Base-by-base conservation (phyloP, 2,329 filamentous ascomycete species). In the Colletotrichum truncatum region DNA sequence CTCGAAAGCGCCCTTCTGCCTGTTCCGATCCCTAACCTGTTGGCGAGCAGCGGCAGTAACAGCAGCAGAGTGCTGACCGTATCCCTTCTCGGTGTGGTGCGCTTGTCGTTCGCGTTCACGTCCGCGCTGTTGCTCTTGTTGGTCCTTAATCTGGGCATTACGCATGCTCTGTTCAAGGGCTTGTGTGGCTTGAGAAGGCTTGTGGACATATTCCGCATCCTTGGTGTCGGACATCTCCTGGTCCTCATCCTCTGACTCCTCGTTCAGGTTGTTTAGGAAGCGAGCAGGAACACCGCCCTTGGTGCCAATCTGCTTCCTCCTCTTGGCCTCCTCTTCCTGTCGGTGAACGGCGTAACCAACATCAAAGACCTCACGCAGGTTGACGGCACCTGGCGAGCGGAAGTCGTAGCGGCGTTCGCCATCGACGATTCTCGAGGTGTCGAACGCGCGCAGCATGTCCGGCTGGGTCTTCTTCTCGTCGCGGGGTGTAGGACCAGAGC, bases 281-380 rank as follows among this genome's bases (percentile, higher is more conserved):
- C 68, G 84, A 74, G 67, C 64, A 1, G 73, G 89, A 80, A 73
- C 90, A 76, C 81, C 91, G 83, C 72, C 91, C 87, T 84, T 94
- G 84, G 80, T 87, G 83, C 86, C 86, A 71, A 94, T 87, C 74
- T 97, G 93, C 78, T 97, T 97, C 69, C 93, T 89, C 57, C 94
- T 90, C 81, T 98, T 98, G 72, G 89, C 91, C 78, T 98, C 96
- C 76, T 99, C 96, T 78, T 98, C 96, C 78, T 98, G 94, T 48
- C 96, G 86, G 76, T 98, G 96, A 8, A 99, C 96, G 8, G 96
- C 95, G 73, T 99, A 99, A n/a, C 93, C 91, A 51, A 99, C 95
- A 73, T 99, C 96, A 70, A 99, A 99, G 3, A 98, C 94, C 78
- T 99, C 96, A 65, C 96, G 93, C 11, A 99, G 83, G 75, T 98